A percentile compares a stretch with the other conserved stretches of the same genome.
These are phyloP conservation scores for Raphanus hybrid DNA, from an alignment of 441 rosid species.

Conservation along the genomic window DNA sequence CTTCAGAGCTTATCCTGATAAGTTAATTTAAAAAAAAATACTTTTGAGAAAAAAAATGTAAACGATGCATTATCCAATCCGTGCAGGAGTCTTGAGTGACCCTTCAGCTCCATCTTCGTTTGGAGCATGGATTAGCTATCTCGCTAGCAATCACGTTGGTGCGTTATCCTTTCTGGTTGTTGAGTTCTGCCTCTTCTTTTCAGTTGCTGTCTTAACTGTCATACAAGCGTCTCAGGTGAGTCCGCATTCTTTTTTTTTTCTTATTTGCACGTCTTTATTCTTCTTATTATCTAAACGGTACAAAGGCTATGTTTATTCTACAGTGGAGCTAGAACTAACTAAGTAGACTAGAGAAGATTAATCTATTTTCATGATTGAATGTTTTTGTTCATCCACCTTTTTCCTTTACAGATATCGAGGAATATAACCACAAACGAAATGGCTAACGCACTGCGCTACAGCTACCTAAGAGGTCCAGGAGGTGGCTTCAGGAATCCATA, in stretches of 20 bases:
- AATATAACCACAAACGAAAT: slow-evolving; percentile 96
- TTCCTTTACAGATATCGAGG: slow-evolving; percentile 66
- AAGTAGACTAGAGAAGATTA: slow-evolving; percentile 17
- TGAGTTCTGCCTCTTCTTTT: slow-evolving; percentile 84
- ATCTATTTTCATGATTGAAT: not conserved
- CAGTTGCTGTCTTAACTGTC: slow-evolving; percentile 75
- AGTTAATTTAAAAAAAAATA: slow-evolving; percentile 12
- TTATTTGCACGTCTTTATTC: slow-evolving; percentile 22
- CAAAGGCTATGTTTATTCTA: not conserved
- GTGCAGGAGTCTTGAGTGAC: slow-evolving; percentile 81
- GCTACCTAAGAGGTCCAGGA: slow-evolving; percentile 88
- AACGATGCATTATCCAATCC: slow-evolving; percentile 11
- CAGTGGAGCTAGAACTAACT: no score
- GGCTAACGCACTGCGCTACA: slow-evolving; percentile 90
- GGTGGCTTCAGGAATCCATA: slow-evolving; percentile 93
- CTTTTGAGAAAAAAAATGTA: not conserved
- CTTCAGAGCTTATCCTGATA: slow-evolving; percentile 23
- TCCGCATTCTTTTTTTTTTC: not conserved
- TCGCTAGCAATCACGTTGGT: slow-evolving; percentile 65
- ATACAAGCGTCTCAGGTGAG: slow-evolving; percentile 95
- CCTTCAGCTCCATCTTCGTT: slow-evolving; percentile 84
- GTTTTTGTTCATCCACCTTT: not conserved
- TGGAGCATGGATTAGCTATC: slow-evolving; percentile 76
- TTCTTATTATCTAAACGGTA: slow-evolving; percentile 20
- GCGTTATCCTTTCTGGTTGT: slow-evolving; percentile 74